Percentiles rank a stretch among this genome's conserved stretches.
Conservation (phyloP, 192 early-diverging fungal species). For the Piromyces finnis region DNA sequence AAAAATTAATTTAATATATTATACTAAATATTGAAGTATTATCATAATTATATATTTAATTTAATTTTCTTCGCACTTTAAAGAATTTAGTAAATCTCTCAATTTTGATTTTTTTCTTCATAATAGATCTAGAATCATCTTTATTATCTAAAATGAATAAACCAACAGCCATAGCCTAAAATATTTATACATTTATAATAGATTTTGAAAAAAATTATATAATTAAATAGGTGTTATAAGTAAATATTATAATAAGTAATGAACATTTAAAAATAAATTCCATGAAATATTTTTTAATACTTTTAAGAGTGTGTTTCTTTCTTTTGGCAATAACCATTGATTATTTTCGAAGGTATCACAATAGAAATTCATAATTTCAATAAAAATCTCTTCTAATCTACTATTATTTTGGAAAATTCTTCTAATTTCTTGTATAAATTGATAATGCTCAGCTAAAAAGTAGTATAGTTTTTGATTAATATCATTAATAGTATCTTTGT, state of each 20-base stretch:
- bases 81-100: conserved; percentile 23
- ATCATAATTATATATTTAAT: too few relatives aligned
- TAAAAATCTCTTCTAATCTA: conserved; percentile 17
- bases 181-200: too few relatives aligned
- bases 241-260: too few relatives aligned
- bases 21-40: too few relatives aligned
- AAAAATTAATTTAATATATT: too few relatives aligned
- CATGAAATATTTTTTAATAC: too few relatives aligned
- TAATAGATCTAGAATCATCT: conserved; percentile 16
- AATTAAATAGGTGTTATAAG: too few relatives aligned
- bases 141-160: conserved; percentile 20
- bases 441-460: conserved; percentile 21
- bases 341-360: conserved; percentile 14
- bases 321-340: conserved; percentile 7
- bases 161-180: conserved; percentile 26
- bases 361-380: conserved; percentile 20
- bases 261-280: too few relatives aligned
- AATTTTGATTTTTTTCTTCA: conserved; percentile 20
- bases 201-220: too few relatives aligned
- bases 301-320: conserved; percentile 12
- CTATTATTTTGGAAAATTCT: conserved; percentile 4
- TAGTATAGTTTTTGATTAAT: conserved; percentile 8
- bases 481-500: conserved; percentile 8
- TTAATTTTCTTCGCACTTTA: conserved; percentile 14
- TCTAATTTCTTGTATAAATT: conserved; percentile 16